Conservation (phyloP, 192 early-diverging fungal species). For the Linnemannia exigua region DNA sequence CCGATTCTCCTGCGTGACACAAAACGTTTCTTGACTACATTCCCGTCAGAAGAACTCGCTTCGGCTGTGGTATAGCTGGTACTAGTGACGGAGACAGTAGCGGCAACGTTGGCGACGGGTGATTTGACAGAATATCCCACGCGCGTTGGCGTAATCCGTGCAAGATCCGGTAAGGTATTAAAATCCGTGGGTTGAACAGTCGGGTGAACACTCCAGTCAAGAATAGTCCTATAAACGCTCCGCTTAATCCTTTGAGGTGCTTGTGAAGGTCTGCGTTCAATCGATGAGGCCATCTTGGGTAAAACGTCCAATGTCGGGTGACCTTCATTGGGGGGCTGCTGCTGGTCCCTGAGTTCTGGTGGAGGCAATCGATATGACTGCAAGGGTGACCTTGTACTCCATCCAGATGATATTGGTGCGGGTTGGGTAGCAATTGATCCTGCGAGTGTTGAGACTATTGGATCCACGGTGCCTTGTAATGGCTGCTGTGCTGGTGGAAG, state of each 20-base stretch:
- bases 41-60: neutral
- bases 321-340: neutral
- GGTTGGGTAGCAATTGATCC: neutral
- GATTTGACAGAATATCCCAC: neutral
- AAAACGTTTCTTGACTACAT: neutral
- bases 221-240: slow-evolving; percentile 26
- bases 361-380: neutral
- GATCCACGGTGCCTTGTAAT: neutral
- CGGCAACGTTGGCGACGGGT: neutral
- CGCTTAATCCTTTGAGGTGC: slow-evolving; percentile 5
- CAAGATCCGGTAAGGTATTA: neutral
- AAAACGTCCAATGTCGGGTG: neutral
- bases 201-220: slow-evolving; percentile 46
- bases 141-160: too few relatives aligned
- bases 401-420: slow-evolving; percentile 9
- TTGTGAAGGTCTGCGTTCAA: slow-evolving; percentile 6
- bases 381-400: neutral
- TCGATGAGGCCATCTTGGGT: neutral
- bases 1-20: neutral
- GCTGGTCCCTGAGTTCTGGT: neutral
- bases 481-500: neutral
- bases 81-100: neutral
- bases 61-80: too few relatives aligned
- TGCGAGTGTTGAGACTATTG: neutral
- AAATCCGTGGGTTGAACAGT: slow-evolving; percentile 35